Evolutionary conservation across 2,329 filamentous ascomycete species (phyloP), one percentile per base, ranked within the genome.

Genomic region (Fusarium armeniacum): DNA sequence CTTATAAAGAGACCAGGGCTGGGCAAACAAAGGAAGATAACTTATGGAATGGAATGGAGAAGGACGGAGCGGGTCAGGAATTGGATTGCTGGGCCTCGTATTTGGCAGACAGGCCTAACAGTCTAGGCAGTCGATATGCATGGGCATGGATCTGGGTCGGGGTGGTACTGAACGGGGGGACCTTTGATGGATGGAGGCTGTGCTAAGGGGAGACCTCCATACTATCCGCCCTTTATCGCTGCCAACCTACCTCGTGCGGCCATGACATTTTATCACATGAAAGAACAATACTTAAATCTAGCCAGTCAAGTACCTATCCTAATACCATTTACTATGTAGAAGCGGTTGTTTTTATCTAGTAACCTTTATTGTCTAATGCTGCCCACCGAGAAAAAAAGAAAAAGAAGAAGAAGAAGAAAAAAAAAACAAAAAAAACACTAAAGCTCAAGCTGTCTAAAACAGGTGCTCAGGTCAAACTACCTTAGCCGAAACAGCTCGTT

Each of bases 1-100:
- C 55, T 67, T 69, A 55, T 58, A 71, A 69, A 69, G 61, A 38
- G 69, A 64, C 65, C 64, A 69, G 68, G 68, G 47, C 61, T 49
- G 50, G 47, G 33, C 57, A 55, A 54, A 58, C 56, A 62, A 65
- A 62, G 44, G 30, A 51, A 65, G 43, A 63, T 24, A 13, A 38
- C n/a, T 20, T 38, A 41, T 45, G 50, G 55, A 50, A 62, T 41
- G 56, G 38, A 64, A 60, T 46, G 66, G 66, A 63, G n/a, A 46
- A 33, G 30, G 44, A 67, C 60, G 44, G 46, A 44, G 65, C 49
- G 62, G 62, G 62, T 61, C 62, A 45, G 53, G 45, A 58, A 56
- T 53, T 52, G 55, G 47, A 26, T 50, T 50, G 33, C 58, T 60
- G 57, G 52, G 65, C 30, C 67, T 70, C 57, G 62, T 70, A 63